Base-by-base conservation (phyloP, 2,329 filamentous ascomycete genomes). In the Corynespora cassiicola region DNA sequence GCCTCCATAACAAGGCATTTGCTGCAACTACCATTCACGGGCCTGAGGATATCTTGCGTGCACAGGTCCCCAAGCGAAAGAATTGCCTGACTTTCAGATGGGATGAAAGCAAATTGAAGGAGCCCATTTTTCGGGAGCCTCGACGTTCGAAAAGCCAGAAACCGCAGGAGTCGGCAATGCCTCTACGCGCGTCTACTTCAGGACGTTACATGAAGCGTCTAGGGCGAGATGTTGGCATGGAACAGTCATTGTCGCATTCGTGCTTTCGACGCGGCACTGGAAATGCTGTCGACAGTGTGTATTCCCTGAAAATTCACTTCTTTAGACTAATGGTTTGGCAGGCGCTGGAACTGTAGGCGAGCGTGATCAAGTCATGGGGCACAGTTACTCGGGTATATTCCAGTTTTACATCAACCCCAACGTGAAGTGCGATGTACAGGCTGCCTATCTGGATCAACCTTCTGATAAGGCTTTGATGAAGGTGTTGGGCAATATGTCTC, bases 81-180 rank as follows among this genome's bases (percentile, higher is more conserved):
- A 16, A 23, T 7, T 34, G 31, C 31, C 31, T 2, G 8, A 34
- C 25, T 14, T 34, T 34, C 14, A 34, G 20, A 34, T 34, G 4
- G 4, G 25, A 34, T 4, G 20, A 34, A 14, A 14, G 22, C 22
- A 9, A 4, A 34, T 25, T 9, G 11, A 14, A 34, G 20, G 31
- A 34, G 14, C 31, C 31, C 22, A 21, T 34, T 15, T 34, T 34
- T 34, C 20, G 4, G 25, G 20, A 34, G 25, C 31, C 31, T 34
- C 3, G 25, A 25, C 2, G 31, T 21, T 34, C 20, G 12, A 34
- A 34, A 14, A 17, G 11, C 14, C 7, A 21, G 4, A 23, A 2
- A 21, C 4, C 20, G 6, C 17, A 11, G 4, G 25, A 21, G 20
- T 2, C 20, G 17, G 20, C 20, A 3, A 25, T 21, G 20, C 20